phyloP scores from a whole-genome alignment of 345 rosid species.

The Eucalyptus cloeziana region DNA sequence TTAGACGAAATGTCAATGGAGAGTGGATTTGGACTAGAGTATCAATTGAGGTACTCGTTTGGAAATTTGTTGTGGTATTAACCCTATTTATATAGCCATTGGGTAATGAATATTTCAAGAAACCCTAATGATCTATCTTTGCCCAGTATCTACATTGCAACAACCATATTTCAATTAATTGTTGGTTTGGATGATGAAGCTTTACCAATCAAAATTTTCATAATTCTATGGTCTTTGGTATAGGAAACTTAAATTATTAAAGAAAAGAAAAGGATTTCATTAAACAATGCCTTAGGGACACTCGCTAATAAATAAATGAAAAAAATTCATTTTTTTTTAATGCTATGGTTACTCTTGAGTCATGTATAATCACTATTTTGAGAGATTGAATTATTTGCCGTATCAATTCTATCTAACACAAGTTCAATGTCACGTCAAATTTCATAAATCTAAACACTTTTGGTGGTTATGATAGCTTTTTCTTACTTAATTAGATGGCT shows the following conservation, averaged over 20 bases:
- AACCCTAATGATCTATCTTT: not conserved
- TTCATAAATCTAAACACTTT: too few species aligned
- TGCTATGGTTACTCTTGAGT: not conserved
- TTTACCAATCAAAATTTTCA: not conserved
- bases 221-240: not conserved
- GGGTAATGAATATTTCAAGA: not conserved
- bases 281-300: not conserved
- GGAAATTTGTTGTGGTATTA: not conserved
- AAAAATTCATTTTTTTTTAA: not conserved
- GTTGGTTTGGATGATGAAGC: not conserved
- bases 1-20: not conserved
- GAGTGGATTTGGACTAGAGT: not conserved
- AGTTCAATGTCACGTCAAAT: not conserved
- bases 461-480: too few species aligned
- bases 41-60: not conserved
- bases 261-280: not conserved
- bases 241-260: not conserved
- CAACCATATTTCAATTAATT: not conserved
- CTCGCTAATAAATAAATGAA: not conserved
- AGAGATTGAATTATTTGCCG: not conserved
- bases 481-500: not conserved
- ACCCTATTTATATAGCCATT: not conserved
- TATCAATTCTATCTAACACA: not conserved
- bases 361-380: not conserved
- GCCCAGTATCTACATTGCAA: not conserved